Base-by-base conservation (phyloP, 331 rosid genomes). In the Quercus phellos region DNA sequence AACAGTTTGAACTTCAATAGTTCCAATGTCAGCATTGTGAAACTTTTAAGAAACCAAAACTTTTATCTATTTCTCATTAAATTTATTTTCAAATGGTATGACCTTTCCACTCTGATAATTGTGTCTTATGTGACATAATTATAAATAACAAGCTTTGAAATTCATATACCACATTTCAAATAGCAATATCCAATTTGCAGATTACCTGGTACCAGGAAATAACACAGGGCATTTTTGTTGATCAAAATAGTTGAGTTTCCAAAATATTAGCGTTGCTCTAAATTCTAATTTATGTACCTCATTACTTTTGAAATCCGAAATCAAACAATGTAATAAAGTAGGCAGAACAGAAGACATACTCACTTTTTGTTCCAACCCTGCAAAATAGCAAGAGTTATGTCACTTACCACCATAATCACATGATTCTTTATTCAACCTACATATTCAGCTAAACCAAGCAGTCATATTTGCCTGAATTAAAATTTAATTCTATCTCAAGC, bases 361-460 rank as follows among this genome's bases (percentile, higher is more conserved):
- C 82, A 95, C 99, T 91, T 95, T 87, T 95, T 95, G 81, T 90
- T 95, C 99, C 99, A 95, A 67, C 99, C 99, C 99, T 95, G 99
- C 92, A 90, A 87, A 88, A 88, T 51, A 85, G 51, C 55, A 81
- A 83, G 79, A 55, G 11, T 5, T 53, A 46, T 51, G n/a, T 55
- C 66, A 17, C 76, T 91, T 77, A 87, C 56, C 71, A 78, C 69
- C 80, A 68, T 51, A 77, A 50, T 74, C 55, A 74, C 42, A 42
- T 34, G 79, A 46, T 63, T n/a, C 30, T 80, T 76, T 26, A 59
- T 63, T 30, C 22, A 55, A 50, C 59, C 60, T 21, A 42, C 32
- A 71, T 12, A 42, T 19, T 61, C 38, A 61, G 29, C 35, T 70
- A 61, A 82, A 29, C 66, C 19, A 54, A 73, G n/a, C 53, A 67